These are phyloP conservation scores for Aspergillus heteromorphus DNA, from an alignment of 495 filamentous ascomycete species.

Conservation along the genomic window DNA sequence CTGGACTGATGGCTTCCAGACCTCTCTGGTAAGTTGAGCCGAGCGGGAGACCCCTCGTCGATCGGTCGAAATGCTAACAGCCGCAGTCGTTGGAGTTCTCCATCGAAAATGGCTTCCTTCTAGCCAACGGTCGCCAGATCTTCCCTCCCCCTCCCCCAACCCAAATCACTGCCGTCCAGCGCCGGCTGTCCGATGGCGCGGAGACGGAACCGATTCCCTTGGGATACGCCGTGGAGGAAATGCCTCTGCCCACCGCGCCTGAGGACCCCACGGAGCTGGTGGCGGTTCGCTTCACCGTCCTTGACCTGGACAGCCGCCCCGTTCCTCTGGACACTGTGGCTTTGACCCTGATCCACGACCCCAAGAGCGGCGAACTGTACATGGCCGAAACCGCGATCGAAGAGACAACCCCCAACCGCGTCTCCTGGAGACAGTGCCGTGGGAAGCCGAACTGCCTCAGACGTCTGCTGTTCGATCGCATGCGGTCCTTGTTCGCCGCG, in stretches of 20 bases:
- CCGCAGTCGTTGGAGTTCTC: slow-evolving; percentile 37
- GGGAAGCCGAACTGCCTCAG: slow-evolving; percentile 37
- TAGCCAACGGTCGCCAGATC: slow-evolving; percentile 45
- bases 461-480: slow-evolving; percentile 33
- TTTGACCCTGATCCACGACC: slow-evolving; percentile 37
- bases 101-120: slow-evolving; percentile 36
- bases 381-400: slow-evolving; percentile 36
- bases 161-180: slow-evolving; percentile 33
- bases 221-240: slow-evolving; percentile 41
- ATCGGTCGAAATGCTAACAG: slow-evolving; percentile 9
- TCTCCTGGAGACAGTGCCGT: slow-evolving; percentile 38
- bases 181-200: slow-evolving; percentile 28
- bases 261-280: slow-evolving; percentile 31
- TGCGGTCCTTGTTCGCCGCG: slow-evolving; percentile 32
- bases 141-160: slow-evolving; percentile 39
- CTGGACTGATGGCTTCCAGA: slow-evolving; percentile 34
- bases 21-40: slow-evolving; percentile 31
- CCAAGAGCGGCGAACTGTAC: slow-evolving; percentile 27
- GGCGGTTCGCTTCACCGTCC: slow-evolving; percentile 40
- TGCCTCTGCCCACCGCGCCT: slow-evolving; percentile 25
- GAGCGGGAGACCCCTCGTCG: slow-evolving; percentile 4
- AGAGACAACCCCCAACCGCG: slow-evolving; percentile 26
- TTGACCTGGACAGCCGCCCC: slow-evolving; percentile 46
- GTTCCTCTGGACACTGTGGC: slow-evolving; percentile 45
- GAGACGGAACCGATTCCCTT: slow-evolving; percentile 31